Evolutionary conservation across 176 grass and related monocot genomes (phyloP), one percentile per base, ranked within the genome.

Genomic region (Pharus latifolius): DNA sequence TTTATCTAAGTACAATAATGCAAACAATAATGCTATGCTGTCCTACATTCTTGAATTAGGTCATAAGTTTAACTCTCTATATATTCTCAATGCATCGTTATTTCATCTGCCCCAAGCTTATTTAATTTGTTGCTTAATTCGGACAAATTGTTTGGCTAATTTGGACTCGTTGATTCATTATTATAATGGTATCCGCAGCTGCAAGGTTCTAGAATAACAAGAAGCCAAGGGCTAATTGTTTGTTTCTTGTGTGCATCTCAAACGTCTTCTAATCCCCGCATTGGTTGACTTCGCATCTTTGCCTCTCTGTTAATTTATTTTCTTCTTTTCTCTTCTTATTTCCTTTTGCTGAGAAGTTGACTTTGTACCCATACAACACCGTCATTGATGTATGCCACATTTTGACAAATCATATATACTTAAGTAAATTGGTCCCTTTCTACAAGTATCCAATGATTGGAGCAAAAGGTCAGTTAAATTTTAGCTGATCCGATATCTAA

Each of bases 201-300:
- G 60, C 67, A 31, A 22, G 45, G 31, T 78, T 84, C 24, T 56
- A 42, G 58, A 31, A 30, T 43, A 46, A 58, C 37, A 48, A 38
- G 29, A 63, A 48, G 24, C 10, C 41, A 63, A 55, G 30, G 14
- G n/a, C n/a, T n/a, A 8, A 22, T 73, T 60, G 52, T 46, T 59
- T 73, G 37, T 29, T 6, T 3, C 25, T 42, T 79, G 54, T n/a
- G 23, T 9, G 67, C 54, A 77, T 75, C 59, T 76, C 20, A 52
- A 73, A 83, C 86, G 65, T 73, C 83, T 74, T 89, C 85, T 53
- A 83, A 65, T 93, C 90, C 69, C 90, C 79, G 79, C 90, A 70
- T 93, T 83, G 32, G 70, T 69, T 93, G 82, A 86, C 82, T 85
- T 85, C 85, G 83, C 76, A 55, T 85, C 82, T 85, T 85, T 88